Percentiles rank a stretch among this genome's conserved stretches.
Conservation (phyloP, 495 filamentous ascomycete species). For the Pyronema domesticum region DNA sequence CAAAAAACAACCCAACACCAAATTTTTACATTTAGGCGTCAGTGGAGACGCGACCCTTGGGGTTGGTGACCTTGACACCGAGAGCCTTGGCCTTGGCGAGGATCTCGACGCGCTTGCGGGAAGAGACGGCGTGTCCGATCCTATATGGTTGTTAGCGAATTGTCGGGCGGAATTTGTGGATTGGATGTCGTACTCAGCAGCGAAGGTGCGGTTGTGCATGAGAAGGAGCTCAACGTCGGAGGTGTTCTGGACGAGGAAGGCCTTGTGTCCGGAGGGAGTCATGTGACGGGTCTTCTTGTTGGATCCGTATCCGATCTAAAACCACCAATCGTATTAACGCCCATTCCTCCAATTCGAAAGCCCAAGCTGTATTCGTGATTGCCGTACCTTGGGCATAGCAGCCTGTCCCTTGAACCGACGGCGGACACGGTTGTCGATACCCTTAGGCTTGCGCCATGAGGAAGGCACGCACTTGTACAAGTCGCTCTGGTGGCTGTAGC, state of each 20-base stretch:
- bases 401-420: constrained; percentile 86
- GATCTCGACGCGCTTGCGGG: constrained; percentile 95
- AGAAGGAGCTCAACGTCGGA: constrained; percentile 90
- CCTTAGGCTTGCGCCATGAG: constrained; percentile 97
- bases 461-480: constrained; percentile 74
- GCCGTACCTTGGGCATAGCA: constrained; percentile 90
- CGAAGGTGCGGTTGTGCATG: constrained; percentile 98
- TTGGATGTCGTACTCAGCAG: constrained; percentile 74
- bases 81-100: constrained; percentile 89
- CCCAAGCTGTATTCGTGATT: background rate
- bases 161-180: background rate
- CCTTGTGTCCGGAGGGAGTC: constrained; percentile 98
- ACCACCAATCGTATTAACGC: constrained; percentile 5
- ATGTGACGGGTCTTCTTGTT: constrained; percentile 98
- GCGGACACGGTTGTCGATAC: constrained; percentile 67
- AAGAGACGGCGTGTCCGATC: constrained; percentile 92
- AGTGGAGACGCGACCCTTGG: constrained; percentile 93
- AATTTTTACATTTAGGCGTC: constrained; percentile 51
- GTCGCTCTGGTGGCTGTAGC: constrained; percentile 80
- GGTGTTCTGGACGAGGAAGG: constrained; percentile 94
- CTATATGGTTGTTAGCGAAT: constrained; percentile 29
- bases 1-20: constrained; percentile 2
- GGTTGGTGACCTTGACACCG: constrained; percentile 97
- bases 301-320: constrained; percentile 86
- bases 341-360: background rate